phyloP scores from a whole-genome alignment of 2,329 filamentous ascomycete genomes.

The Ophiosphaerella narmari region DNA sequence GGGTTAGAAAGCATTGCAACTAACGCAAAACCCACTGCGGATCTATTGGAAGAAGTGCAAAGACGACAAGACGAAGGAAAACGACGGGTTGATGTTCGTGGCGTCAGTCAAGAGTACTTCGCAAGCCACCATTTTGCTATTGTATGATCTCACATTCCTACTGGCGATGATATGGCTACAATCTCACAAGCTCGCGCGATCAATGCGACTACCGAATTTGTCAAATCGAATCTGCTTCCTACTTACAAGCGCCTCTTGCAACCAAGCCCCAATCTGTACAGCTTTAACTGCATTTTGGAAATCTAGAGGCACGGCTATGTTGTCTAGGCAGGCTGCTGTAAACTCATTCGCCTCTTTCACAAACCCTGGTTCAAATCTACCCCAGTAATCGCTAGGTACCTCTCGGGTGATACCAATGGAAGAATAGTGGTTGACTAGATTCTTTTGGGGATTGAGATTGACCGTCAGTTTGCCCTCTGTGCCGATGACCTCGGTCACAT shows the following conservation, averaged over 20 bases:
- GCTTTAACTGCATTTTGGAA: conserved; percentile 43
- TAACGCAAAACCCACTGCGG: conserved; percentile 48
- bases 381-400: conserved; percentile 47
- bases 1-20: conserved; percentile 46
- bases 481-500: conserved; percentile 50
- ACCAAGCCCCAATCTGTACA: conserved; percentile 50
- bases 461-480: conserved; percentile 53
- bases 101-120: conserved; percentile 52
- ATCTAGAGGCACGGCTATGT: conserved; percentile 43
- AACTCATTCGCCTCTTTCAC: conserved; percentile 49
- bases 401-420: conserved; percentile 43
- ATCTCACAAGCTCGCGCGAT: conserved; percentile 21
- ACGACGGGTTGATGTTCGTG: conserved; percentile 46
- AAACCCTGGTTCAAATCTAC: conserved; percentile 49
- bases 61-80: conserved; percentile 44
- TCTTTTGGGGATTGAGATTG: conserved; percentile 34
- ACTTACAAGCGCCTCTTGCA: conserved; percentile 62
- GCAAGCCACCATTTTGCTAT: conserved; percentile 60
- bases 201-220: conserved; percentile 24
- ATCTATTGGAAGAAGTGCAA: conserved; percentile 48
- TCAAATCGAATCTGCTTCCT: conserved; percentile 59
- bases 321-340: conserved; percentile 41
- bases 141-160: conserved; percentile 34
- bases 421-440: conserved; percentile 43
- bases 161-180: background rate